Evolutionary conservation across 169 alveolate genomes (phyloP), one percentile per base, ranked within the genome.

Genomic region (Condylostoma magnum): DNA sequence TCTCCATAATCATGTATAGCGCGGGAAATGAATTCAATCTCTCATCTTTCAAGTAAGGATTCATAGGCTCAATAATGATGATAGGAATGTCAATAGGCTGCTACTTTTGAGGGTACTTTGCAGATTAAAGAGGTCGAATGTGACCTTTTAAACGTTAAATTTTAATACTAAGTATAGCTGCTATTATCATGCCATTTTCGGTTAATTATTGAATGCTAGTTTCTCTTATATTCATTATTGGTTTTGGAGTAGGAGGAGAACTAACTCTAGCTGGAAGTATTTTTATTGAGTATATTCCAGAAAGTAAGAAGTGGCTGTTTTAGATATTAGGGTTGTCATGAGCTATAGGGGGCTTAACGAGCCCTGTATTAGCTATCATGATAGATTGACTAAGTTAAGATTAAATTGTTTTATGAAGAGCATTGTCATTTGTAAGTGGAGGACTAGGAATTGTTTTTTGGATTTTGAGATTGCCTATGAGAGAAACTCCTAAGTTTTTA

Each of bases 241-340:
- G 69, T 2, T 18, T 57, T 2, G 69, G 69, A 36, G 52, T 36
- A 3, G 69, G 69, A 30, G 69, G 69, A 36, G 69, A 57, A 2
- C 20, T 57, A 28, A 18, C 69, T 30, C 33, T 57, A 2, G 69
- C 38, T 18, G 69, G 69, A 8, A 57, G 53, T 20, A 52, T 57
- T 25, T 57, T 33, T n/a, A 33, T 31, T 33, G 69, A 57, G 28
- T 57, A 34, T 33, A 34, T 47, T 25, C 69, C 69, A 8, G 53
- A 47, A n/a, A 18, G 18, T 27, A 57, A 57, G 51, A 18, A 20
- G 18, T 57, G 52, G 53, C 25, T 15, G 6, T 33, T 57, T 15
- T 22, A 47, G 31, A 28, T 30, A 10, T 36, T 57, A 8, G 51
- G 53, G n/a, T 47, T 33, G 31, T 57, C 20, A 27, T 57, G 51